phyloP scores from a whole-genome alignment of 179 eudicot genomes.

The Dionaea muscipula region DNA sequence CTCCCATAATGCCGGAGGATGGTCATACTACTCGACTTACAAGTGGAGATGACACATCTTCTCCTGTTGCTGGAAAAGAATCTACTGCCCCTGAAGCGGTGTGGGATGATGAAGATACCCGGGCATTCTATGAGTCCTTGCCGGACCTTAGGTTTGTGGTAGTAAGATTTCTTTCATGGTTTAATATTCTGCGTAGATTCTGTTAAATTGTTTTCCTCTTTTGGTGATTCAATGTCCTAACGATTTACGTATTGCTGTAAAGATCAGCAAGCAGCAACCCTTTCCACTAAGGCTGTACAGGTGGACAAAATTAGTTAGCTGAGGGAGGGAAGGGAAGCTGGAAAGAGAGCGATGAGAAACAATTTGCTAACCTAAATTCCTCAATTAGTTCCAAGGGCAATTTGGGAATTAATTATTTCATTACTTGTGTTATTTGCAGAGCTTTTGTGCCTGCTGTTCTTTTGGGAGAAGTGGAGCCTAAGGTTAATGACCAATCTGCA shows the following conservation, averaged over 20 bases:
- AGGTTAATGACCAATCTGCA: conserved; percentile 60
- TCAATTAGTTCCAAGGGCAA: too few species aligned
- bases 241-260: too few species aligned
- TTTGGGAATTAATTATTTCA: too few species aligned
- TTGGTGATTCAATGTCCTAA: too few species aligned
- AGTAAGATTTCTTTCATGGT: neutral
- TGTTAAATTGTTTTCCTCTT: too few species aligned
- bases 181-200: too few species aligned
- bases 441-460: conserved; percentile 98
- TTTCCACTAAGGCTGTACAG: too few species aligned
- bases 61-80: conserved; percentile 59
- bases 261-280: too few species aligned
- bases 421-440: conserved; percentile 28
- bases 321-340: too few species aligned
- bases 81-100: conserved; percentile 63
- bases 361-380: too few species aligned
- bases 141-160: conserved; percentile 83
- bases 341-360: too few species aligned
- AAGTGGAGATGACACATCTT: conserved; percentile 62
- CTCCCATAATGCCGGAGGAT: conserved; percentile 95
- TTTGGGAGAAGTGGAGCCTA: conserved; percentile 80
- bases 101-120: conserved; percentile 98
- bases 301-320: too few species aligned
- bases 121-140: conserved; percentile 84
- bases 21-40: conserved; percentile 88